phyloP scores from a whole-genome alignment of 2,329 filamentous ascomycete species.

The Phoma sp. region DNA sequence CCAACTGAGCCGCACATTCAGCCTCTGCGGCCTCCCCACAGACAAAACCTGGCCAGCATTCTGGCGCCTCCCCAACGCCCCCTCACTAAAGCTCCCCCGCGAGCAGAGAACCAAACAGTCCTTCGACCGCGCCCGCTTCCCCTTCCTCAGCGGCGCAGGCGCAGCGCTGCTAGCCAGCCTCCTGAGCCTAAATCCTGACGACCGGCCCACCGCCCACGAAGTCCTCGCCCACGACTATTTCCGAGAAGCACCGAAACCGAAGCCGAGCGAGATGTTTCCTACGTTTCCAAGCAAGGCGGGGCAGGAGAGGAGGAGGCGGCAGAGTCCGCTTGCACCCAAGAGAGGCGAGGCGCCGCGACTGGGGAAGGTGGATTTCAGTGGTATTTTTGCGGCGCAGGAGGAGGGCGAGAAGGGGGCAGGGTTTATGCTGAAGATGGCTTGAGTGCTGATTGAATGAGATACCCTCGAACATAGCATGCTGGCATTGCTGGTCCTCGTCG shows the following conservation, averaged over 20 bases:
- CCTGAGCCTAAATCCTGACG: slow-evolving; percentile 75
- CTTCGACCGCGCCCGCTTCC: slow-evolving; percentile 77
- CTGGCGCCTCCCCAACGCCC: slow-evolving; percentile 84
- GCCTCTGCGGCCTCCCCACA: slow-evolving; percentile 84
- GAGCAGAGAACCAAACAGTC: slow-evolving; percentile 50
- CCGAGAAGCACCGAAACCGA: slow-evolving; percentile 84
- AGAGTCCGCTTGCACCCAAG: slow-evolving; percentile 82
- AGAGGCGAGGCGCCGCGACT: slow-evolving; percentile 68
- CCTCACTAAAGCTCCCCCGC: slow-evolving; percentile 70
- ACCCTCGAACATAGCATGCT: too few species aligned
- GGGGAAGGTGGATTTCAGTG: slow-evolving; percentile 56
- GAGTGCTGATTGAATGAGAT: slow-evolving; percentile 1
- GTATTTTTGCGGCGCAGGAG: slow-evolving; percentile 57
- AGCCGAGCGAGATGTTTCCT: slow-evolving; percentile 90
- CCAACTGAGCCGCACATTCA: slow-evolving; percentile 80
- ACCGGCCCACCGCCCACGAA: slow-evolving; percentile 72
- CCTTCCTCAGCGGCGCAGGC: slow-evolving; percentile 78
- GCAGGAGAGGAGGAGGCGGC: slow-evolving; percentile 77
- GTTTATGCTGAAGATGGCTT: slow-evolving; percentile 49
- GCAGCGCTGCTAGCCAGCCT: slow-evolving; percentile 71
- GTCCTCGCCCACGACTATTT: slow-evolving; percentile 87
- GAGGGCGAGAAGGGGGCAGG: slow-evolving; percentile 57
- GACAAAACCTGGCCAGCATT: slow-evolving; percentile 86
- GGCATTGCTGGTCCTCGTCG: too few species aligned
- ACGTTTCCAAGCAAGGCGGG: slow-evolving; percentile 96